phyloP scores from a whole-genome alignment of 306 rosid species.

The Cucumis cinereus region DNA sequence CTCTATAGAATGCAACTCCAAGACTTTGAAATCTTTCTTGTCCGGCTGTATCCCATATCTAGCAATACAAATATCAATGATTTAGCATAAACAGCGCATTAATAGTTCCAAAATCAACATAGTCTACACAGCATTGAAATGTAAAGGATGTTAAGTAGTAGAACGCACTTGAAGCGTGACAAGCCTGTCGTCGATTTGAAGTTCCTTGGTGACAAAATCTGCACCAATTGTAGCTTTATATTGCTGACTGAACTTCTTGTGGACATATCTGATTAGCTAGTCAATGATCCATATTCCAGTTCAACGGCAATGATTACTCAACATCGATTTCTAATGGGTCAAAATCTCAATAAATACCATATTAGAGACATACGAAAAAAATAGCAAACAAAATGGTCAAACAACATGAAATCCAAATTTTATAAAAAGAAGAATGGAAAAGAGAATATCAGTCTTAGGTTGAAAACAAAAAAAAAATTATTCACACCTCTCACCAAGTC shows the following conservation, averaged over 20 bases:
- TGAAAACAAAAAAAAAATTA: neutral
- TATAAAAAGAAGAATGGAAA: neutral
- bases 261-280: slow-evolving; percentile 61
- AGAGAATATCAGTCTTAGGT: neutral
- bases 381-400: neutral
- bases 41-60: slow-evolving; percentile 99
- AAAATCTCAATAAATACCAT: neutral
- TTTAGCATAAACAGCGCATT: neutral
- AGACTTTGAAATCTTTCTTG: slow-evolving; percentile 97
- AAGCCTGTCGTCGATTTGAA: slow-evolving; percentile 84
- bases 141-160: neutral
- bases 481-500: neutral
- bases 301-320: neutral
- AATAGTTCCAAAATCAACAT: neutral
- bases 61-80: slow-evolving; percentile 12
- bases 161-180: slow-evolving; percentile 85
- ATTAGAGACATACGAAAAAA: neutral
- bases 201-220: slow-evolving; percentile 96
- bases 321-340: neutral
- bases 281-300: slow-evolving; percentile 24
- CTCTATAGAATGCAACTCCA: slow-evolving; percentile 88
- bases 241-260: slow-evolving; percentile 92
- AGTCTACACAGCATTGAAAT: neutral
- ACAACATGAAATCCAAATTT: neutral
- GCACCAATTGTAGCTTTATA: slow-evolving; percentile 97